These are phyloP conservation scores for Chlorella sorokiniana DNA, from an alignment of 139 green algal genomes.

Conservation along the genomic window DNA sequence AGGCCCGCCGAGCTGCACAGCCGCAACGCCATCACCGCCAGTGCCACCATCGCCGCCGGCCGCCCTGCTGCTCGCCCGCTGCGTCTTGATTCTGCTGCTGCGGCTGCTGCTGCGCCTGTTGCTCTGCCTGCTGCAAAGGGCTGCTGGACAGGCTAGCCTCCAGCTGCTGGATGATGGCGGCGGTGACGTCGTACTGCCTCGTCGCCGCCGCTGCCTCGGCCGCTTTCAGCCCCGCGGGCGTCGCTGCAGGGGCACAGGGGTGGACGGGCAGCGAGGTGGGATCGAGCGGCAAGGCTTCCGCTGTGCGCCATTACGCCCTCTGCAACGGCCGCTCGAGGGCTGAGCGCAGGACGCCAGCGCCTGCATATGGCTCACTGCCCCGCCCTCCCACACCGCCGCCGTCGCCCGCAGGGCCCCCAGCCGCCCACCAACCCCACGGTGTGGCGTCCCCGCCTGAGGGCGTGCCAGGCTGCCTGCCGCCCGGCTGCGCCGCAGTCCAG, in stretches of 20 bases:
- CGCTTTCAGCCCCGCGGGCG: neutral
- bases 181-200: slow-evolving; percentile 36
- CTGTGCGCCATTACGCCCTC: too few species aligned
- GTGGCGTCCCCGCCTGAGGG: neutral
- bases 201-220: neutral
- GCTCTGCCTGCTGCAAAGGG: slow-evolving; percentile 3
- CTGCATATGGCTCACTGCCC: too few species aligned
- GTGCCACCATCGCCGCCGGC: neutral
- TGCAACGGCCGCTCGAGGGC: too few species aligned
- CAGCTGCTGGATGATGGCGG: slow-evolving; percentile 41
- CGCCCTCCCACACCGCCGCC: too few species aligned
- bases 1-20: neutral
- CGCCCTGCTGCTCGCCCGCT: neutral
- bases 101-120: neutral
- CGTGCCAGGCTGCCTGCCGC: neutral
- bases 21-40: neutral
- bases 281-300: too few species aligned
- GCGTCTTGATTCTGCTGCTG: neutral
- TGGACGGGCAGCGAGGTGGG: neutral
- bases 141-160: slow-evolving; percentile 34
- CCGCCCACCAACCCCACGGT: too few species aligned
- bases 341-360: too few species aligned
- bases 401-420: too few species aligned
- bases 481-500: neutral
- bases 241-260: neutral